Evolutionary conservation across 257 asterid species (phyloP).

Genomic region (Nicotiana noctiflora): DNA sequence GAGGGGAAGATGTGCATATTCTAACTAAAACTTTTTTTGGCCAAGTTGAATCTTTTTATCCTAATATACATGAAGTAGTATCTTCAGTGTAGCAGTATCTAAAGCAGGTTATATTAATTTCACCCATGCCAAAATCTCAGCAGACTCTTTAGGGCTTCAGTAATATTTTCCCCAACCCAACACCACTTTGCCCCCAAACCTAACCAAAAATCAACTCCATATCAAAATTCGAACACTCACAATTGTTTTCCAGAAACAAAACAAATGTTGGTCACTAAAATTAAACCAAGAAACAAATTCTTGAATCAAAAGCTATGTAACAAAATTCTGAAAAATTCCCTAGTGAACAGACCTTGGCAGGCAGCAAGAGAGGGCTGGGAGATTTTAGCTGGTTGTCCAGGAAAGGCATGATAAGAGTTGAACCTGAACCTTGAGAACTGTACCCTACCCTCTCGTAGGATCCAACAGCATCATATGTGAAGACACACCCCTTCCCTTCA

Average conservation of each 20-base stretch:
- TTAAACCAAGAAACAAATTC: neutral
- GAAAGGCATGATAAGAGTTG: conserved; percentile 89
- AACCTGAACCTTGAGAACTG: conserved; percentile 94
- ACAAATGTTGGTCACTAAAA: neutral
- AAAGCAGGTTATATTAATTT: neutral
- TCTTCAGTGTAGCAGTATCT: neutral
- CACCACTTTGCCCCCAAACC: neutral
- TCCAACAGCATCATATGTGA: conserved; percentile 94
- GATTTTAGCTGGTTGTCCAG: conserved; percentile 54
- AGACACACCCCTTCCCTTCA: conserved; percentile 91
- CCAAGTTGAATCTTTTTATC: too few species aligned
- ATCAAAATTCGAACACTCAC: neutral
- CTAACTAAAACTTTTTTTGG: too few species aligned
- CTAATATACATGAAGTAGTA: too few species aligned
- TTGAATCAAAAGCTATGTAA: neutral
- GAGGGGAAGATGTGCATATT: too few species aligned
- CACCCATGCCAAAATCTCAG: neutral
- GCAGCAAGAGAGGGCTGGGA: conserved; percentile 35
- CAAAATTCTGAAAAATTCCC: neutral
- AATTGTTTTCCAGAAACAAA: neutral
- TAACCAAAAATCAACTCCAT: neutral
- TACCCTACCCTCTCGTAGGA: conserved; percentile 95
- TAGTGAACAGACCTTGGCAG: conserved; percentile 22
- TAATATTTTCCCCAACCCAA: neutral
- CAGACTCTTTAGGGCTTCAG: neutral